phyloP scores from a whole-genome alignment of 441 rosid species.

The Cnidoscolus chayamansa region DNA sequence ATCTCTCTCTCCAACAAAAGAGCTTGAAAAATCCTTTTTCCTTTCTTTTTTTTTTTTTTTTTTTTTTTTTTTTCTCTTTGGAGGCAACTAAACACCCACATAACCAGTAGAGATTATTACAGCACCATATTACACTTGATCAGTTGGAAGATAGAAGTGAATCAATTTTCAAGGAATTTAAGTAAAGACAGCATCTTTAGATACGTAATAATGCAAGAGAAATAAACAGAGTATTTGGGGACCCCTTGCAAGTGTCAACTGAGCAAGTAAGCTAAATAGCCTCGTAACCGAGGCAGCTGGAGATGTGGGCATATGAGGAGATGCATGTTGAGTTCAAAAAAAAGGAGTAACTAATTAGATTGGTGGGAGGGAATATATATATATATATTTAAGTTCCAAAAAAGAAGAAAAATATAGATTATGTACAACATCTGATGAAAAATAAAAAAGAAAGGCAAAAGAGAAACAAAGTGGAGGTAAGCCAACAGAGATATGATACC shows the following conservation, averaged over 20 bases:
- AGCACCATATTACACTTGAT: background rate
- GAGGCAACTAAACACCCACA: too few species aligned
- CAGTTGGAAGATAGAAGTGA: background rate
- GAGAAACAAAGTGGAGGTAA: constrained; percentile 46
- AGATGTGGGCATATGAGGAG: constrained; percentile 30
- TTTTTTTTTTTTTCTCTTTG: too few species aligned
- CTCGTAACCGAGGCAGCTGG: constrained; percentile 23
- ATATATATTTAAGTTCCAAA: constrained; percentile 11
- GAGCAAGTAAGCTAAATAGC: background rate
- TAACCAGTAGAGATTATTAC: too few species aligned
- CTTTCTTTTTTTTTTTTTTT: too few species aligned
- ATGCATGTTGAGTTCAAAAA: constrained; percentile 33
- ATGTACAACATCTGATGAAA: constrained; percentile 15
- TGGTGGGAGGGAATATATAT: constrained; percentile 9
- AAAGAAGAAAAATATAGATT: background rate
- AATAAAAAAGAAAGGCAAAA: constrained; percentile 17
- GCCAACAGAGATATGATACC: constrained; percentile 34
- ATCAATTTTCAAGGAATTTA: constrained; percentile 18
- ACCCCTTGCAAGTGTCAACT: constrained; percentile 23
- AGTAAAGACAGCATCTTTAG: constrained; percentile 25
- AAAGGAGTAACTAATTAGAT: constrained; percentile 31
- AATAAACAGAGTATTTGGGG: constrained; percentile 13
- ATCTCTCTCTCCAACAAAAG: too few species aligned
- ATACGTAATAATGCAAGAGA: background rate
- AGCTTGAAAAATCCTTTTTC: too few species aligned